These are phyloP conservation scores for Xylariales sp. DNA, from an alignment of 2,329 filamentous ascomycete genomes.

Conservation along the genomic window DNA sequence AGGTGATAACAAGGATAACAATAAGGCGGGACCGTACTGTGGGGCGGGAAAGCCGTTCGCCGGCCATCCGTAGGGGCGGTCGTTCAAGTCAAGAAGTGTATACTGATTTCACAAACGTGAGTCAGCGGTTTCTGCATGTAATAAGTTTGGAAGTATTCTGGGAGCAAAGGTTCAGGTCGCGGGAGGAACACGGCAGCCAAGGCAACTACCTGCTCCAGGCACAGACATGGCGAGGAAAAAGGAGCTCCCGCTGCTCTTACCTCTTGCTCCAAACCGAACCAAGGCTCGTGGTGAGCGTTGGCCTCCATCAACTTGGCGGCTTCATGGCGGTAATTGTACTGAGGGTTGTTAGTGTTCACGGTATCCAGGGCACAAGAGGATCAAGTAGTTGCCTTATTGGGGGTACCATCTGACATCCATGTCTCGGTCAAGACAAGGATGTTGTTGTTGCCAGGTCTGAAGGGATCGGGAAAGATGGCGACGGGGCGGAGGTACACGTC, in stretches of 20 bases:
- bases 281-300: slow-evolving; percentile 77
- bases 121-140: too few relatives aligned
- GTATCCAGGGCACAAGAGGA: too few relatives aligned
- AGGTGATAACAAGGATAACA: too few relatives aligned
- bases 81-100: slow-evolving; percentile 80
- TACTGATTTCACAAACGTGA: too few relatives aligned
- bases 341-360: too few relatives aligned
- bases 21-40: too few relatives aligned
- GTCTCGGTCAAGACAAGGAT: slow-evolving; percentile 92
- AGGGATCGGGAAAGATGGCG: slow-evolving; percentile 86
- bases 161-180: too few relatives aligned
- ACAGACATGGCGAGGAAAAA: too few relatives aligned
- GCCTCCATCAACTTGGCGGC: slow-evolving; percentile 84
- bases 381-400: slow-evolving; percentile 99
- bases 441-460: slow-evolving; percentile 85
- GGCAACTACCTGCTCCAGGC: too few relatives aligned
- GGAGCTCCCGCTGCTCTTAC: too few relatives aligned
- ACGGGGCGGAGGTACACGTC: slow-evolving; percentile 94
- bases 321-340: slow-evolving; percentile 96
- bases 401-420: slow-evolving; percentile 88
- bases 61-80: slow-evolving; percentile 86
- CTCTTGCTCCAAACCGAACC: slow-evolving; percentile 99
- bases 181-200: too few relatives aligned
- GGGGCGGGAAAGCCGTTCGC: slow-evolving; percentile 78
- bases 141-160: too few relatives aligned